phyloP scores from a whole-genome alignment of 1,139 yeast species.

The Magnusiomyces paraingens region DNA sequence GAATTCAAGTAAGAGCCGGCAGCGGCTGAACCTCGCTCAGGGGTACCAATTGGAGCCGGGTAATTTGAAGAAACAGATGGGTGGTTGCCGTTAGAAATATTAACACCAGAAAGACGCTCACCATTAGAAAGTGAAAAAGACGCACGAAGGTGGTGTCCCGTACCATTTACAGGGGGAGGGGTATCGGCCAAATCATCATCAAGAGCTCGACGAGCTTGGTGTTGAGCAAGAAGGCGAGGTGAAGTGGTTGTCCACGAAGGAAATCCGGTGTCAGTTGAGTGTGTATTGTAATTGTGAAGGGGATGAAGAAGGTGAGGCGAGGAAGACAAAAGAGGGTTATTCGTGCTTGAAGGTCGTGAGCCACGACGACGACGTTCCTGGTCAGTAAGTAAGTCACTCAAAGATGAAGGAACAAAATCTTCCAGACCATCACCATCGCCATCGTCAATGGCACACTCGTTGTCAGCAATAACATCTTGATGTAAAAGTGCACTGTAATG shows the following conservation, averaged over 20 bases:
- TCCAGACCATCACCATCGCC: slow-evolving; percentile 41
- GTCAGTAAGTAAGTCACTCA: slow-evolving; percentile 70
- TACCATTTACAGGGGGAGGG: slow-evolving; percentile 6
- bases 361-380: slow-evolving; percentile 65
- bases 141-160: slow-evolving; percentile 9
- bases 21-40: slow-evolving; percentile 9
- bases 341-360: slow-evolving; percentile 40
- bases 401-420: slow-evolving; percentile 71
- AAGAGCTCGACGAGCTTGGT: neutral
- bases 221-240: slow-evolving; percentile 10
- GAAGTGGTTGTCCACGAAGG: slow-evolving; percentile 12
- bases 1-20: slow-evolving; percentile 1
- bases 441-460: slow-evolving; percentile 40
- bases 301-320: slow-evolving; percentile 1
- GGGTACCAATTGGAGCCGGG: slow-evolving; percentile 16
- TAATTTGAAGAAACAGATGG: slow-evolving; percentile 1
- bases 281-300: neutral
- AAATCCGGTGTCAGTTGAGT: neutral
- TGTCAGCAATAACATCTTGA: slow-evolving; percentile 20
- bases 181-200: slow-evolving; percentile 10
- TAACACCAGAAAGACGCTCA: neutral
- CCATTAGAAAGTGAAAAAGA: slow-evolving; percentile 8
- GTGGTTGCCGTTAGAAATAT: neutral
- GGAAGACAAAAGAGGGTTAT: slow-evolving; percentile 7
- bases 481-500: neutral